Base-by-base conservation (phyloP, 306 rosid species). In the Cyamopsis tetragonoloba region DNA sequence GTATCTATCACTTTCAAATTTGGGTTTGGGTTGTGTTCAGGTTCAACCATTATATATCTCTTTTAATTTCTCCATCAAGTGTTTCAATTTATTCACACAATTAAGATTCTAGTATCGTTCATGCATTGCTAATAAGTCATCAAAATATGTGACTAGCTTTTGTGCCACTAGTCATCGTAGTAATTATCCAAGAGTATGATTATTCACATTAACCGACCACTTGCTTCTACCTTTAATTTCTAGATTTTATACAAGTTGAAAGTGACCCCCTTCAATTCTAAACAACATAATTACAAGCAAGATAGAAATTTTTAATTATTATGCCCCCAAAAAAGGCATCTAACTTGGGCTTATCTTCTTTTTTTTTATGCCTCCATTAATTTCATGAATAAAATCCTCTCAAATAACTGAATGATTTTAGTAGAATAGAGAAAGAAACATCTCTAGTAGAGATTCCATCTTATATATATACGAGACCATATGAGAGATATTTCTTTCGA, bases 161-260 rank as follows among this genome's bases (percentile, higher is more conserved):
- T 39, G 50, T 22, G 70, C 34, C 69, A 77, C 74, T 71, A 57
- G 75, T 41, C 66, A 23, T 51, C 61, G 49, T 73, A 60, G 62
- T n/a, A n/a, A n/a, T 79, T 73, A 79, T 79, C 82, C 68, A 70
- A 67, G n/a, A 67, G 35, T 37, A 34, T 46, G 78, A 57, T 71
- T 57, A 57, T 71, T 57, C 31, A 46, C 50, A 48, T 30, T 17
- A 41, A 20, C 54, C 10, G 59, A 72, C 74, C 75, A 59, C 78
- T 72, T 54, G 57, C 73, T 77, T 70, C 37, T 20, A 35, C 22
- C 51, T 6, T 48, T n/a, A n/a, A n/a, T n/a, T n/a, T 65, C 24
- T 66, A 18, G 54, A 50, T 31, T 5, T 31, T 38, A 38, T 71
- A 24, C 65, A 74, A 35, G 23, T 39, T 38, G 34, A 5, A 66